phyloP scores from a whole-genome alignment of 2,329 filamentous ascomycete species.

The Trichoderma oligosporum region DNA sequence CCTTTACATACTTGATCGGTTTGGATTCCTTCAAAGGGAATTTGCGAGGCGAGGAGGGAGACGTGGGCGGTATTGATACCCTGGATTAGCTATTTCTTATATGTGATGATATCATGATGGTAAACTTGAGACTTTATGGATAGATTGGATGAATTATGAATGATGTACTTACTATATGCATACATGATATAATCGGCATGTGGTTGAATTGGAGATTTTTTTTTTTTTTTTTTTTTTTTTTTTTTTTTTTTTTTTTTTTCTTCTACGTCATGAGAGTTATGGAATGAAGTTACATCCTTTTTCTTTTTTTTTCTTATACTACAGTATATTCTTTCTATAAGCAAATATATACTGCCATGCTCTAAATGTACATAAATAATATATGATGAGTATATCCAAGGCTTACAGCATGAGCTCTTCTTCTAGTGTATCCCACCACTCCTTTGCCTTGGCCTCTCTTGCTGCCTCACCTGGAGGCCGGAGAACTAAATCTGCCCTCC shows the following conservation, averaged over 20 bases:
- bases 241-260: too few species aligned
- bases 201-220: background rate
- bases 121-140: background rate
- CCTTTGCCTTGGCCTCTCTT: conserved; percentile 19
- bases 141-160: conserved; percentile 12
- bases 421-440: conserved; percentile 32
- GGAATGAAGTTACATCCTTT: background rate
- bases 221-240: background rate
- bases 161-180: background rate
- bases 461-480: conserved; percentile 22
- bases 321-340: background rate
- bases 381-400: background rate
- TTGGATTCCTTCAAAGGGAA: background rate
- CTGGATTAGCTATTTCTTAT: background rate
- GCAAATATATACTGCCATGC: background rate
- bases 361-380: background rate
- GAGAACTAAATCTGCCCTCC: conserved; percentile 22
- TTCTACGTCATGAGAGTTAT: background rate
- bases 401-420: conserved; percentile 31
- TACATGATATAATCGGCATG: background rate
- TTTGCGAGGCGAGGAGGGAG: background rate
- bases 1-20: background rate
- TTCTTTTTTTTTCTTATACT: too few species aligned
- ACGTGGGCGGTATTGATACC: background rate
- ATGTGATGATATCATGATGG: background rate